Evolutionary conservation across 2,329 filamentous ascomycete species (phyloP), one percentile per base, ranked within the genome.

Genomic region (Scedosporium aurantiacum): DNA sequence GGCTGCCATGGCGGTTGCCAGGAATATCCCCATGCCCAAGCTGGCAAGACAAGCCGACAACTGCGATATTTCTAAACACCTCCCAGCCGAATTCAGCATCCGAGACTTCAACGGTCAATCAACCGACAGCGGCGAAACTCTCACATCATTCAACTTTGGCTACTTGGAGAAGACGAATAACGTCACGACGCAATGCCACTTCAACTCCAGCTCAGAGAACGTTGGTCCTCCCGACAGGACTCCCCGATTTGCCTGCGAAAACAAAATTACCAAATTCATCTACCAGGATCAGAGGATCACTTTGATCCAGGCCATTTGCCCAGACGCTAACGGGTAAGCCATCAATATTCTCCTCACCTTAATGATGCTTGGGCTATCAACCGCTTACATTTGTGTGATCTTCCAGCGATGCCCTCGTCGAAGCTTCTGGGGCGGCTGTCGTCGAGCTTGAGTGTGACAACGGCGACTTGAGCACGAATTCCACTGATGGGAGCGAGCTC

Each of bases 271-370:
- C 63, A 69, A 76, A 63, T 82, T 82, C 63, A 74, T 79, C 64
- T 81, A 71, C 71, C 60, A 71, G 54, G 65, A 68, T 37, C 63
- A 62, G 37, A 68, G 69, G 45, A 64, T 81, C 52, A 75, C 72
- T n/a, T 63, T 80, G 67, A 70, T 79, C 52, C 77, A 82, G 70
- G 70, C 70, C 28, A 70, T 75, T 14, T 82, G 79, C 66, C 71
- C 74, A 1, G 66, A 66, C 12, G 25, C 65, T 1, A 64, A 71
- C 4, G 74, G 72, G 75, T 77, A 69, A 66, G 73, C 68, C 68
- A 18, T 5, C 50, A 23, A 28, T 45, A n/a, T 23, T 18, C 14
- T 8, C 28, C n/a, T 14, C 54, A 54, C 14, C 58, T 16, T 59
- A 40, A 40, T 57, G 43, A 21, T 45, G 27, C 10, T 37, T 21